These are phyloP conservation scores for Gossypium davidsonii DNA, from an alignment of 441 rosid genomes.

Conservation along the genomic window DNA sequence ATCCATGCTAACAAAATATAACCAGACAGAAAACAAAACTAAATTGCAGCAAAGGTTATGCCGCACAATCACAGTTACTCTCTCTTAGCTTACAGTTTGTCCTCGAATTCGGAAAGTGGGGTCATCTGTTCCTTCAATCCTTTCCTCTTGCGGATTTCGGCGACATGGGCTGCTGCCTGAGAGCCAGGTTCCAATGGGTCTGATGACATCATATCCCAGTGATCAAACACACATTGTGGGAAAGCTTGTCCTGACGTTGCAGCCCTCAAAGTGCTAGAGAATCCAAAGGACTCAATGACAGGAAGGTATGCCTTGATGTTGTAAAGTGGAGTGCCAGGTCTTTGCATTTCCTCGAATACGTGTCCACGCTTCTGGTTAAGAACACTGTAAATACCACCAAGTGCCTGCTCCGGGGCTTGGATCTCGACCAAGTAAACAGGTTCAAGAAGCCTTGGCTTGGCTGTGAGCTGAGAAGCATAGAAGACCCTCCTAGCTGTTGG, in stretches of 20 bases:
- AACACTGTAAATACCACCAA: conserved; percentile 19
- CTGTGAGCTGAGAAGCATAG: conserved; percentile 18
- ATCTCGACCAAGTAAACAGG: conserved; percentile 22
- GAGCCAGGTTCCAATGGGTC: conserved; percentile 12
- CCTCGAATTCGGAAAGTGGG: conserved; percentile 15
- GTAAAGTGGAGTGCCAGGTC: conserved; percentile 20
- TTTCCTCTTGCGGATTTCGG: conserved; percentile 16
- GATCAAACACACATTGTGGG: conserved; percentile 20
- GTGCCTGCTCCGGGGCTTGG: conserved; percentile 20
- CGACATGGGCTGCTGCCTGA: conserved; percentile 10
- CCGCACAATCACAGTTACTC: background rate
- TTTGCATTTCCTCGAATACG: conserved; percentile 19
- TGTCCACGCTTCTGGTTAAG: conserved; percentile 22
- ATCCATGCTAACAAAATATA: background rate
- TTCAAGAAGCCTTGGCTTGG: conserved; percentile 21
- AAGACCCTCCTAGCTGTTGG: conserved; percentile 22
- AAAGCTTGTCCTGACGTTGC: conserved; percentile 21
- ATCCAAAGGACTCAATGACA: conserved; percentile 15
- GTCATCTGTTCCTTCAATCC: conserved; percentile 18
- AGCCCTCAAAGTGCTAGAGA: conserved; percentile 15
- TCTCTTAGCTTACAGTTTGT: conserved; percentile 12
- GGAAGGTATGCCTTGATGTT: conserved; percentile 19
- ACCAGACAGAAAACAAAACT: background rate
- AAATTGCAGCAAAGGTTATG: background rate
- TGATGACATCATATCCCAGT: conserved; percentile 14